Evolutionary conservation across 2,329 filamentous ascomycete species (phyloP).

Genomic region (Ophiostoma ulmi): DNA sequence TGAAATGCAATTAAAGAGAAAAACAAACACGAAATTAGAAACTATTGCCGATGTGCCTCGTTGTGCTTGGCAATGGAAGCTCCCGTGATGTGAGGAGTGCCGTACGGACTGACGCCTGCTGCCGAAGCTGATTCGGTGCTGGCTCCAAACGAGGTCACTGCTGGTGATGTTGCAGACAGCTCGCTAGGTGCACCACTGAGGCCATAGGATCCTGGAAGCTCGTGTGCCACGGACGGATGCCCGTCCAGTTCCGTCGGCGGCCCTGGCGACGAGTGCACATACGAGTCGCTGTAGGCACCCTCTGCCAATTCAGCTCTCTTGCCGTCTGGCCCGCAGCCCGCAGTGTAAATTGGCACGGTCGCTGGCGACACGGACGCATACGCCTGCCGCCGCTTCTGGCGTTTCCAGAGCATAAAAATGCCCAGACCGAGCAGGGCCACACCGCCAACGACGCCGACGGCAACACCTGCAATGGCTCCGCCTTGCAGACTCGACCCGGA

Average conservation of each 20-base stretch:
- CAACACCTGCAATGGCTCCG: constrained; percentile 24
- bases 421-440: constrained; percentile 20
- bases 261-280: not conserved
- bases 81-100: not conserved
- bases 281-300: constrained; percentile 11
- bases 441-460: constrained; percentile 18
- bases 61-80: no score
- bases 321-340: not conserved
- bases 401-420: constrained; percentile 22
- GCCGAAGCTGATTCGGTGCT: not conserved
- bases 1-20: not conserved
- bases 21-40: not conserved
- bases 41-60: not conserved
- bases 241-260: constrained; percentile 18
- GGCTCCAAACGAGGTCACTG: not conserved
- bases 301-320: not conserved
- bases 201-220: constrained; percentile 13
- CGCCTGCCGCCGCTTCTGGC: constrained; percentile 14
- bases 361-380: not conserved
- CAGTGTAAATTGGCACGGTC: not conserved
- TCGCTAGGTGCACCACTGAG: not conserved
- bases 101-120: not conserved
- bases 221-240: not conserved
- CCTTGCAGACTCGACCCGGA: not conserved
- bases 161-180: not conserved